Percentiles rank a stretch among this genome's conserved stretches.
These are phyloP conservation scores for Raffaelea deltoideospora DNA, from an alignment of 2,329 filamentous ascomycete species.

Conservation along the genomic window DNA sequence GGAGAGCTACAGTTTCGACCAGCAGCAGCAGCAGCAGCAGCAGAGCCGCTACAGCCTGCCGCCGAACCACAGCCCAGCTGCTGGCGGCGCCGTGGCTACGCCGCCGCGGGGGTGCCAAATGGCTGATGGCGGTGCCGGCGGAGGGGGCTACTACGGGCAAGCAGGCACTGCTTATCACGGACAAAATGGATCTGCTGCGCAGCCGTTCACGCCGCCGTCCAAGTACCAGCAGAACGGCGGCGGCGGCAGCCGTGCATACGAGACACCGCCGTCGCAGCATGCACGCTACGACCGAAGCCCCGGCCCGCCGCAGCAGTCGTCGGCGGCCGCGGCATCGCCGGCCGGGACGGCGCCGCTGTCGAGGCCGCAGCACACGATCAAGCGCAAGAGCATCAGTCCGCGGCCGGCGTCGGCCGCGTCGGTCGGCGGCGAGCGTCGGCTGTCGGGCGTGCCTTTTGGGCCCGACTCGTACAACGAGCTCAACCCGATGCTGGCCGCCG, in stretches of 20 bases:
- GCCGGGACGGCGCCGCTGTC: slow-evolving; percentile 23
- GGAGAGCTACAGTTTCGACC: slow-evolving; percentile 27
- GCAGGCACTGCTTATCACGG: no score
- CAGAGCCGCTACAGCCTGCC: slow-evolving; percentile 9
- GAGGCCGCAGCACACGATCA: slow-evolving; percentile 33
- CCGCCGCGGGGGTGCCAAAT: slow-evolving; percentile 26
- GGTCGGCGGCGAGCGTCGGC: slow-evolving; percentile 17
- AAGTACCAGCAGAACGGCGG: no score
- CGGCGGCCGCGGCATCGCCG: slow-evolving; percentile 17
- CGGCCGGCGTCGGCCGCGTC: slow-evolving; percentile 35
- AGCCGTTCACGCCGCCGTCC: no score
- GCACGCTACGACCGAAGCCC: background rate
- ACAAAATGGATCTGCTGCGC: no score
- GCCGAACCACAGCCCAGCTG: no score
- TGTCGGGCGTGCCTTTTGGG: slow-evolving; percentile 53
- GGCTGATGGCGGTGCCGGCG: slow-evolving; percentile 18
- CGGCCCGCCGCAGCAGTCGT: slow-evolving; percentile 25
- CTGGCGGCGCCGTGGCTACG: slow-evolving; percentile 21
- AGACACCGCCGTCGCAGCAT: no score
- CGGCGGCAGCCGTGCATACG: no score
- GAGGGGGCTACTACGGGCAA: no score
- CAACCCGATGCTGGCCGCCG: slow-evolving; percentile 39
- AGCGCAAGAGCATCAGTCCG: slow-evolving; percentile 62
- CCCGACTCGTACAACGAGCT: slow-evolving; percentile 63
- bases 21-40: slow-evolving; percentile 17